These are phyloP conservation scores for Pneumocystis jirovecii DNA, from an alignment of 1,139 yeast species.

Conservation along the genomic window DNA sequence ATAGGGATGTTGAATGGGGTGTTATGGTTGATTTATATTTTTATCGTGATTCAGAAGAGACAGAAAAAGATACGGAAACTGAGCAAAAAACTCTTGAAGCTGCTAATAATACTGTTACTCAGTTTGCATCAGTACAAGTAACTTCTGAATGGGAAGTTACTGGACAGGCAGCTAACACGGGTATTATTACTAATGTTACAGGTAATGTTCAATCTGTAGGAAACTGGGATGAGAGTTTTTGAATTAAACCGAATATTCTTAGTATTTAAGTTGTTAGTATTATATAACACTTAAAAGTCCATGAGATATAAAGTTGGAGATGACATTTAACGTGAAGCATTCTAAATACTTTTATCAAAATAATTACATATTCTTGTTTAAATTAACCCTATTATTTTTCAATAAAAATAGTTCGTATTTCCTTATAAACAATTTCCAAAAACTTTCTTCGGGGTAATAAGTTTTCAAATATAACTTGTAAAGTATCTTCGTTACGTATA, in stretches of 20 bases:
- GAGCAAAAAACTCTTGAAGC: slow-evolving; percentile 49
- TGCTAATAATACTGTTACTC: slow-evolving; percentile 47
- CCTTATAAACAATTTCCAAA: slow-evolving; percentile 2
- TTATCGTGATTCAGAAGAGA: slow-evolving; percentile 99
- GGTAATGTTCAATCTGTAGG: background rate
- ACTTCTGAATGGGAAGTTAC: background rate
- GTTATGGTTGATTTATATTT: slow-evolving; percentile 98
- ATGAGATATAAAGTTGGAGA: background rate
- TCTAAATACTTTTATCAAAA: background rate
- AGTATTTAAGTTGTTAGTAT: slow-evolving; percentile 51
- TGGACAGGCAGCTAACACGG: background rate
- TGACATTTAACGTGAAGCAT: background rate
- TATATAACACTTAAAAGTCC: background rate
- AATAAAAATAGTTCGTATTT: background rate
- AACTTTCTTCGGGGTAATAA: slow-evolving; percentile 2
- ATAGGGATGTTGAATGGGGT: slow-evolving; percentile 95
- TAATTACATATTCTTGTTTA: background rate
- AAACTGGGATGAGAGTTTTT: slow-evolving; percentile 29
- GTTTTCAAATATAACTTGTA: slow-evolving; percentile 14
- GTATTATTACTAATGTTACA: background rate
- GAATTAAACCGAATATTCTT: slow-evolving; percentile 52
- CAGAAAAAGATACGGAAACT: slow-evolving; percentile 48
- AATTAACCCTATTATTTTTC: background rate
- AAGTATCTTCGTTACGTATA: slow-evolving; percentile 11
- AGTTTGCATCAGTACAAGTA: background rate